Conservation (phyloP, 352 stramenopile genomes). For the Pythium sukuiense region DNA sequence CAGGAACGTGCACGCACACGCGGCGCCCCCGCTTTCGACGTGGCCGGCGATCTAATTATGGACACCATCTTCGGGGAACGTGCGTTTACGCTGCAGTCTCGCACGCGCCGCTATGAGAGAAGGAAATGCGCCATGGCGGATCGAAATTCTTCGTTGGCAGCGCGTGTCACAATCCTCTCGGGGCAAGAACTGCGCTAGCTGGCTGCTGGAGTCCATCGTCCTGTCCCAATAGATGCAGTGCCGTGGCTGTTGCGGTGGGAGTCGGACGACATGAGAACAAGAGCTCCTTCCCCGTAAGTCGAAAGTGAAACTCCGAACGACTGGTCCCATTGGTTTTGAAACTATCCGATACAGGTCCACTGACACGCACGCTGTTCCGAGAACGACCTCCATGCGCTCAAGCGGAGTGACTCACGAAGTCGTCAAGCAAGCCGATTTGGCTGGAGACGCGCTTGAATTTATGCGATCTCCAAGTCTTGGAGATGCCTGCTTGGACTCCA, state of each 20-base stretch:
- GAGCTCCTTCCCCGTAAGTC: background rate
- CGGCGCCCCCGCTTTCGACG: background rate
- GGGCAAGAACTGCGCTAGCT: background rate
- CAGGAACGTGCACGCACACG: background rate
- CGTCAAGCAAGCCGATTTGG: too few species aligned
- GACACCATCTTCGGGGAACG: background rate
- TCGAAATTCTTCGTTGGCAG: background rate
- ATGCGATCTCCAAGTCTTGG: too few species aligned
- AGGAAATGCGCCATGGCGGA: background rate
- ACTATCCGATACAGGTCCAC: too few species aligned
- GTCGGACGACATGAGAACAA: background rate
- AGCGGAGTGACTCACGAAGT: too few species aligned
- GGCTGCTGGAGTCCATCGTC: background rate
- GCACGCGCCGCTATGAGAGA: background rate
- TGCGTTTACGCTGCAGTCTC: background rate
- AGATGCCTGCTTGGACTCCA: too few species aligned
- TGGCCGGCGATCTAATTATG: background rate
- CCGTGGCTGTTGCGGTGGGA: background rate
- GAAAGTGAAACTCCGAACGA: too few species aligned
- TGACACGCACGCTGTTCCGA: too few species aligned
- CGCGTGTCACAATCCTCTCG: background rate
- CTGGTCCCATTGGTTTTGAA: background rate
- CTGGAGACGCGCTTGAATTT: too few species aligned
- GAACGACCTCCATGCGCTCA: too few species aligned
- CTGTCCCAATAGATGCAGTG: background rate